Conservation (phyloP, 306 rosid genomes). For the Cucumis sativus region DNA sequence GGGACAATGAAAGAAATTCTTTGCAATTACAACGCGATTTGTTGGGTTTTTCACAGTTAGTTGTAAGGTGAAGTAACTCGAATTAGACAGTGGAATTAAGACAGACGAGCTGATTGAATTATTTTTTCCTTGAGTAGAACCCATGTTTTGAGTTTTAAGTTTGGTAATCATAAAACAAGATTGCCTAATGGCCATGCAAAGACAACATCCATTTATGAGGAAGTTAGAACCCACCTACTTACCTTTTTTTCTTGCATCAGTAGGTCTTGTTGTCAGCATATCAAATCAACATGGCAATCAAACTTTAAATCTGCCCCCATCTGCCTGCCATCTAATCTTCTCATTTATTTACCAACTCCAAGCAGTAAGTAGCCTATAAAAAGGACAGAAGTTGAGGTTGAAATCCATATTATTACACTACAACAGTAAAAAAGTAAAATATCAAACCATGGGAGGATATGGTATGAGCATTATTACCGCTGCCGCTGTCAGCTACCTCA, state of each 20-base stretch:
- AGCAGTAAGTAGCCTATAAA: background rate
- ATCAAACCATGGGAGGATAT: conserved; percentile 5
- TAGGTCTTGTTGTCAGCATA: background rate
- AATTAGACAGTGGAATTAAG: too few relatives aligned
- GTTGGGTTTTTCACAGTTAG: too few relatives aligned
- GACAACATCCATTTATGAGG: background rate
- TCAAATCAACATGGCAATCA: background rate
- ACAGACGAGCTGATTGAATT: too few relatives aligned
- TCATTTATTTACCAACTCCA: background rate
- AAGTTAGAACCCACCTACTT: background rate
- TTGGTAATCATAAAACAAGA: background rate
- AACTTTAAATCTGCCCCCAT: background rate
- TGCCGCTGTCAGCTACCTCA: conserved; percentile 12
- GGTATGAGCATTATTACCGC: background rate
- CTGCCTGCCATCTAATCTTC: background rate
- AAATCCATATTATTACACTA: background rate
- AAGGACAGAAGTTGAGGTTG: background rate
- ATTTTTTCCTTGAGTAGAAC: too few relatives aligned
- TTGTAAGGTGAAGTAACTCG: too few relatives aligned
- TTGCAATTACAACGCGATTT: too few relatives aligned
- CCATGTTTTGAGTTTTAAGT: background rate
- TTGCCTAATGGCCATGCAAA: background rate
- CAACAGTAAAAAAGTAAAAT: background rate
- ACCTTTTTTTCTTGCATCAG: background rate
- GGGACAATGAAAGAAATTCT: too few relatives aligned